Base-by-base conservation (phyloP, 108 stramenopile genomes). In the Nitzschia palea region DNA sequence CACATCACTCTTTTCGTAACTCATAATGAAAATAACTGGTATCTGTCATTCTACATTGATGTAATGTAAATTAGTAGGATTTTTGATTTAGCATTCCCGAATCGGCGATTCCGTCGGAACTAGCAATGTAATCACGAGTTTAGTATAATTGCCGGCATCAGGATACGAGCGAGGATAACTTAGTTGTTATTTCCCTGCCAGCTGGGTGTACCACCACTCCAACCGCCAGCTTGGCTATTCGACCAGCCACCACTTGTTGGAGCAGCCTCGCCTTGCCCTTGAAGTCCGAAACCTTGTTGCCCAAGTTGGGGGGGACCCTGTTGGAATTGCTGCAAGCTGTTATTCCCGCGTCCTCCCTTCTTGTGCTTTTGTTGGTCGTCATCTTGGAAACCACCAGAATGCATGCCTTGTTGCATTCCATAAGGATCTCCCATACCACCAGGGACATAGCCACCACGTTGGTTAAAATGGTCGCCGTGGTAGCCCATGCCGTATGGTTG, bases 401-500 rank as follows among this genome's bases (percentile, higher is more conserved):
- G 63, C 58, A 68, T 72, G 47, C 71, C 85, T 74, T 81, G 88
- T 58, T 88, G 86, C 79, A 82, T 86, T 25, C 58, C 68, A 23
- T 83, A 86, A 27, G 74, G 83, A 56, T 77, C 78, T 12, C 54
- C 52, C 80, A 81, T 85, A 34, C 67, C 74, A 48, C 65, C 71
- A 35, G 78, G 82, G 20, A 80, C 85, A 53, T 89, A 86, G 54
- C 84, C 89, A 47, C 80, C 79, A 51, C 76, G 76, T 57, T 68
- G 67, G 32, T 59, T 74, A 45, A 74, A 80, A 54, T 80, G 73
- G 48, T 70, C 79, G 45, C 35, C 70, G 22, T 71, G 72, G 65
- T 82, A 84, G 18, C 79, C 83, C 85, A 86, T 86, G 26, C 56
- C 61, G 62, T 88, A 85, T 31, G 82, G 81, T 36, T 81, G 76